Percentiles rank a stretch among this genome's conserved stretches.
Evolutionary conservation across 2,329 filamentous ascomycete genomes (phyloP).

Genomic region (Pseudopyricularia javanii): DNA sequence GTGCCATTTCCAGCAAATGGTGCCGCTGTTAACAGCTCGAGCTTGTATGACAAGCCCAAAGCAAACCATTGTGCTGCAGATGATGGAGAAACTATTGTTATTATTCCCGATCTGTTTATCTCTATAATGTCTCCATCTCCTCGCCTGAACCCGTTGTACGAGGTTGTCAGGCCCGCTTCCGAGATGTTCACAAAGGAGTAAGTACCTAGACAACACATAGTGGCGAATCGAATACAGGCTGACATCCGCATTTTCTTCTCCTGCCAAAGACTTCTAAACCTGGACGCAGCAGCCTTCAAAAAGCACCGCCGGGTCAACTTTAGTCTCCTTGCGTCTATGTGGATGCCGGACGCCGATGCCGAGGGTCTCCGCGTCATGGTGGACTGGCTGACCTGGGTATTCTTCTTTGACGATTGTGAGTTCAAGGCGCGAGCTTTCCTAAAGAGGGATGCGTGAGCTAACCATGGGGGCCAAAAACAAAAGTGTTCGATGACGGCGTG

Average conservation of each 20-base stretch:
- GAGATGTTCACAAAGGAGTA: background rate
- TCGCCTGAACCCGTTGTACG: background rate
- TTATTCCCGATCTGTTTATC: background rate
- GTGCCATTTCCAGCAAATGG: background rate
- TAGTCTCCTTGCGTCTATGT: background rate
- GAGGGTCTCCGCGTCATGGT: constrained; percentile 2
- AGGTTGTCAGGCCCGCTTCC: background rate
- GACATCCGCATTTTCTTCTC: background rate
- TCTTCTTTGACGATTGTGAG: constrained; percentile 1
- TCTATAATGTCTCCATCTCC: constrained; percentile 1
- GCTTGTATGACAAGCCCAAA: background rate
- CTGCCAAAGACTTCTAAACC: background rate
- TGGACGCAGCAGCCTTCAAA: background rate
- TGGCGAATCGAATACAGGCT: background rate
- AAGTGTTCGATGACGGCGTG: constrained; percentile 1
- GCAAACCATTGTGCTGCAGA: background rate
- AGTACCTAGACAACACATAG: background rate
- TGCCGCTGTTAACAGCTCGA: background rate
- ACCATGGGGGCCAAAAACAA: background rate
- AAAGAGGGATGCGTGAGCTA: background rate
- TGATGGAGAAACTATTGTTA: background rate
- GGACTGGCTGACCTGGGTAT: constrained; percentile 1
- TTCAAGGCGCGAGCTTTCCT: background rate
- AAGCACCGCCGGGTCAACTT: constrained; percentile 1
- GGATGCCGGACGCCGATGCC: constrained; percentile 1